A percentile compares a stretch with the other conserved stretches of the same genome.
Conservation (phyloP, 2,329 filamentous ascomycete species). For the Alternaria alternata region DNA sequence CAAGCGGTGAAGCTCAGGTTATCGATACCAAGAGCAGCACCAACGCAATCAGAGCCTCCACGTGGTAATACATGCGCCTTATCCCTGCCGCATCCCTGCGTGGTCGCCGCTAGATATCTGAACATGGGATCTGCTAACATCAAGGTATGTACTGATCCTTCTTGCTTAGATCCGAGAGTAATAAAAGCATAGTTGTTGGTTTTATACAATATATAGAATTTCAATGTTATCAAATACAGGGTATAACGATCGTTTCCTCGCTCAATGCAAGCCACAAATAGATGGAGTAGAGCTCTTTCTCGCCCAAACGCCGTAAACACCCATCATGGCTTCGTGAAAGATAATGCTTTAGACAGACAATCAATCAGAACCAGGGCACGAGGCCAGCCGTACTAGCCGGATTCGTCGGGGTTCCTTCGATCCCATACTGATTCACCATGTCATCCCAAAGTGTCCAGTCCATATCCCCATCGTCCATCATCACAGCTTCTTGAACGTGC, state of each 20-base stretch:
- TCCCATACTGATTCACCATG: conserved; percentile 57
- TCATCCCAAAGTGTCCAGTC: conserved; percentile 61
- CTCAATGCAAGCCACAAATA: not conserved
- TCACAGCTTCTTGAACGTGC: conserved; percentile 23
- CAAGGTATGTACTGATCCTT: not conserved
- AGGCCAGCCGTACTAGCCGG: conserved; percentile 23
- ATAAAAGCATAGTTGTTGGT: not conserved
- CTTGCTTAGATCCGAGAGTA: not conserved
- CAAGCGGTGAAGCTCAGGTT: conserved; percentile 37
- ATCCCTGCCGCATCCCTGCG: conserved; percentile 3
- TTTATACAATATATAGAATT: not conserved
- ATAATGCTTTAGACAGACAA: not conserved
- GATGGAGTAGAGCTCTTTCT: not conserved
- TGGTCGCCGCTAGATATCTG: not conserved
- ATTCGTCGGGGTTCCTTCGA: conserved; percentile 44
- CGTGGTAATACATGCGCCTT: conserved; percentile 2
- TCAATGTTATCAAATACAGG: not conserved
- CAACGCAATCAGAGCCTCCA: conserved; percentile 23
- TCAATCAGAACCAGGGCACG: conserved; percentile 37
- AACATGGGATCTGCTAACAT: not conserved
- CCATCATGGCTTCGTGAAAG: not conserved
- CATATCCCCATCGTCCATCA: conserved; percentile 52
- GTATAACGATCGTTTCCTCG: not conserved
- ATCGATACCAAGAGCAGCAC: conserved; percentile 20
- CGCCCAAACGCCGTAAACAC: not conserved